Percentiles rank a stretch among this genome's conserved stretches.
Evolutionary conservation across 148 eudicot species (phyloP).

Genomic region (Rheum nobile): DNA sequence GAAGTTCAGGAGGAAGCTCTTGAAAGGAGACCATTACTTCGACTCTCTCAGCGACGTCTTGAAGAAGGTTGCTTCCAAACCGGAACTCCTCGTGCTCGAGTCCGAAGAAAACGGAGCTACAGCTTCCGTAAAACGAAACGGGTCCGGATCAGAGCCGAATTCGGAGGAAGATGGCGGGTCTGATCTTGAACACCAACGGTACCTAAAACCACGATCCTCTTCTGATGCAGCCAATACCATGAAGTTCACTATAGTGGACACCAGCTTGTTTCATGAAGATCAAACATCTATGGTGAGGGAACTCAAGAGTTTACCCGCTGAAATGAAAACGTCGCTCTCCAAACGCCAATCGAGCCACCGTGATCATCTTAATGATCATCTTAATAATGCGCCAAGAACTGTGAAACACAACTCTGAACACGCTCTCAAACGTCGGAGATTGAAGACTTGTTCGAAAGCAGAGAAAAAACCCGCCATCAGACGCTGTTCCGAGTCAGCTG

Average conservation of each 20-base stretch:
- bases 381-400: neutral
- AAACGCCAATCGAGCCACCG: neutral
- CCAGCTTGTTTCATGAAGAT: conserved; percentile 30
- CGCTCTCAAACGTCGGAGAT: conserved; percentile 21
- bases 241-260: conserved; percentile 44
- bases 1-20: conserved; percentile 62
- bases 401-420: neutral
- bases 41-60: conserved; percentile 64
- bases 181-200: conserved; percentile 29
- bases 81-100: conserved; percentile 51
- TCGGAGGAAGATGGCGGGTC: conserved; percentile 19
- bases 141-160: conserved; percentile 17
- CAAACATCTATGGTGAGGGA: conserved; percentile 25
- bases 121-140: conserved; percentile 24
- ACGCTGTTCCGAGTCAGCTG: conserved; percentile 1
- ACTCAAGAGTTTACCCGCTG: conserved; percentile 32
- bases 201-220: conserved; percentile 30
- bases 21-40: conserved; percentile 70
- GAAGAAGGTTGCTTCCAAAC: conserved; percentile 52
- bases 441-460: conserved; percentile 14
- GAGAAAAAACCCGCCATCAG: conserved; percentile 3
- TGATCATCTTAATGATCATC: too few relatives aligned
- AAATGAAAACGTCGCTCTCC: conserved; percentile 12
- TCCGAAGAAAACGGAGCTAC: conserved; percentile 21
- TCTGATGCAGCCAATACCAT: conserved; percentile 12